Evolutionary conservation across 305 asterid species (phyloP).

Genomic region (Ilex paraguariensis): DNA sequence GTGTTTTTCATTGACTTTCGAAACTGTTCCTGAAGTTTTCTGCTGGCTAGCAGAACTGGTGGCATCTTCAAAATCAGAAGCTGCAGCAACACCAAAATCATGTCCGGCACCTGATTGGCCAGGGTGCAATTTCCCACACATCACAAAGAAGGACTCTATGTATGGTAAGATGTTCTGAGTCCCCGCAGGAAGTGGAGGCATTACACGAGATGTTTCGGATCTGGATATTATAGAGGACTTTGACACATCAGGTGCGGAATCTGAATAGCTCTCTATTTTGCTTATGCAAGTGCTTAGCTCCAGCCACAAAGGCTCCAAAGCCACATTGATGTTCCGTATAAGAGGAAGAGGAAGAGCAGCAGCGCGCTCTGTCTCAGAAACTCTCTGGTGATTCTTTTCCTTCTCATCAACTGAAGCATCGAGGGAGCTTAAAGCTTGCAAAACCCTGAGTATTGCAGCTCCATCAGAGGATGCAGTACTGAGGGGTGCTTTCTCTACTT

Average conservation of each 20-base stretch:
- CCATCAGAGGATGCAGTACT: slow-evolving; percentile 70
- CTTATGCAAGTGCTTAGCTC: slow-evolving; percentile 86
- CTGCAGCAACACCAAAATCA: slow-evolving; percentile 43
- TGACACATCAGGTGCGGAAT: slow-evolving; percentile 51
- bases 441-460: slow-evolving; percentile 82
- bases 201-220: slow-evolving; percentile 53
- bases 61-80: slow-evolving; percentile 73
- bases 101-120: slow-evolving; percentile 48
- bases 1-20: slow-evolving; percentile 72
- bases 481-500: slow-evolving; percentile 74
- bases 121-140: slow-evolving; percentile 92
- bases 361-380: slow-evolving; percentile 48
- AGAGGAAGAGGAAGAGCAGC: slow-evolving; percentile 53
- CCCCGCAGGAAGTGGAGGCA: slow-evolving; percentile 89
- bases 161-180: slow-evolving; percentile 91
- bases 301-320: slow-evolving; percentile 93
- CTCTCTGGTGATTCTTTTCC: slow-evolving; percentile 41
- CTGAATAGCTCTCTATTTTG: slow-evolving; percentile 84
- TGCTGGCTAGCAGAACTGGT: slow-evolving; percentile 58
- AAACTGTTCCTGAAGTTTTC: slow-evolving; percentile 38
- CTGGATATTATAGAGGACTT: slow-evolving; percentile 34
- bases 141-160: slow-evolving; percentile 88
- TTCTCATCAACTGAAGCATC: slow-evolving; percentile 59
- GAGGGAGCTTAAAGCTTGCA: slow-evolving; percentile 87
- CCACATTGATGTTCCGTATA: slow-evolving; percentile 64